phyloP scores from a whole-genome alignment of 169 alveolate genomes.

The Fabrea salina region DNA sequence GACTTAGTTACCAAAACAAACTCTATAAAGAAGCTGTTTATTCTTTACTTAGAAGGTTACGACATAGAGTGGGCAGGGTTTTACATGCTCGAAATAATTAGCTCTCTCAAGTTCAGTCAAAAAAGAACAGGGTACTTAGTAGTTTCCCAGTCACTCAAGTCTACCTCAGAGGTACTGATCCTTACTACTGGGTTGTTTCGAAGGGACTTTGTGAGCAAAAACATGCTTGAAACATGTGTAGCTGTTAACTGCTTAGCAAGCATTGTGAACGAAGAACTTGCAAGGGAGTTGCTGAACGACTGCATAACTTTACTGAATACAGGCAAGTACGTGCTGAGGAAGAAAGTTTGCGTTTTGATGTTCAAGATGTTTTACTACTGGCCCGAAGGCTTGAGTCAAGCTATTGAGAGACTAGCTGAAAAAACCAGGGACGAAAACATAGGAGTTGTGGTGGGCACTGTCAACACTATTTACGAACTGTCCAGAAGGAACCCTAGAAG shows the following conservation, averaged over 20 bases:
- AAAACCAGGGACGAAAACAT: slow-evolving; percentile 37
- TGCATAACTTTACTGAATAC: slow-evolving; percentile 40
- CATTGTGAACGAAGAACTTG: slow-evolving; percentile 41
- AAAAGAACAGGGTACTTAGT: slow-evolving; percentile 39
- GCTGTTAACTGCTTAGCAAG: slow-evolving; percentile 40
- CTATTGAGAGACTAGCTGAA: slow-evolving; percentile 44
- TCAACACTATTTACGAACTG: slow-evolving; percentile 50
- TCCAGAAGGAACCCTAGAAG: slow-evolving; percentile 44
- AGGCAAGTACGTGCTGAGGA: slow-evolving; percentile 39
- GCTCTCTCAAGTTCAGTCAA: slow-evolving; percentile 22
- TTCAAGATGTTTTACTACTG: slow-evolving; percentile 40
- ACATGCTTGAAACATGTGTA: slow-evolving; percentile 33
- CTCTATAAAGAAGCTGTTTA: slow-evolving; percentile 46
- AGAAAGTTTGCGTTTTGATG: slow-evolving; percentile 41
- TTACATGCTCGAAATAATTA: slow-evolving; percentile 50
- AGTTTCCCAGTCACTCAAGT: slow-evolving; percentile 36
- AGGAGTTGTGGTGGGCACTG: slow-evolving; percentile 52
- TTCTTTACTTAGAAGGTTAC: slow-evolving; percentile 46
- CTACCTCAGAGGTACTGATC: slow-evolving; percentile 32
- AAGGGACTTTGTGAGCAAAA: slow-evolving; percentile 35
- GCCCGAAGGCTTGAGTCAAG: slow-evolving; percentile 36
- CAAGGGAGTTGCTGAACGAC: slow-evolving; percentile 35
- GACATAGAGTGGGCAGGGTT: slow-evolving; percentile 47
- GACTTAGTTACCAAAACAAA: slow-evolving; percentile 25
- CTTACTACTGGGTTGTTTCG: slow-evolving; percentile 41